These are phyloP conservation scores for Boletus reticulatus DNA, from an alignment of 768 basidiomycete genomes.

Conservation along the genomic window DNA sequence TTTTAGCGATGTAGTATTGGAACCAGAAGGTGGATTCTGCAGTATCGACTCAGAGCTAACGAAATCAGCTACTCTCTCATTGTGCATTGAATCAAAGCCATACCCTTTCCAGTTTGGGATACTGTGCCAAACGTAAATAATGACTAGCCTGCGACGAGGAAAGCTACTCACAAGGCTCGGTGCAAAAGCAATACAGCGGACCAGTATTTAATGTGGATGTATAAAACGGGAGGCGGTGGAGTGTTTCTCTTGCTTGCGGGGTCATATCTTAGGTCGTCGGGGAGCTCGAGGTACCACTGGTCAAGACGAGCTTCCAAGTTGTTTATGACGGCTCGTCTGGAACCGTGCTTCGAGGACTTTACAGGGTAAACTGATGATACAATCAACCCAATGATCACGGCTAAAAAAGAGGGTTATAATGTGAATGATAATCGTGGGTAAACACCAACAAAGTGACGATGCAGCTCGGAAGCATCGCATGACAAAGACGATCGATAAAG, in stretches of 20 bases:
- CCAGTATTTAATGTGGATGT: constrained; percentile 76
- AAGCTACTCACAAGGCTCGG: constrained; percentile 68
- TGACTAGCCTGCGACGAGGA: constrained; percentile 1
- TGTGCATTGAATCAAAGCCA: not conserved
- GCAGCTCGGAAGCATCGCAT: constrained; percentile 57
- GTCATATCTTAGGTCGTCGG: constrained; percentile 61
- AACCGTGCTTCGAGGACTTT: constrained; percentile 42
- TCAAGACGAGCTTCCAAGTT: constrained; percentile 66
- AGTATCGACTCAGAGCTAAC: constrained; percentile 43
- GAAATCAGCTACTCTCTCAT: not conserved
- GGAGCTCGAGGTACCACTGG: constrained; percentile 71
- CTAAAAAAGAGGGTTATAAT: constrained; percentile 35
- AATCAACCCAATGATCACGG: constrained; percentile 63
- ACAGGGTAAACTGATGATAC: constrained; percentile 72
- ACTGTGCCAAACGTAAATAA: constrained; percentile 34
- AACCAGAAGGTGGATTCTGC: constrained; percentile 38
- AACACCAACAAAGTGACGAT: constrained; percentile 54
- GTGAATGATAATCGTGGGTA: constrained; percentile 1
- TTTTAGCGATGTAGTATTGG: constrained; percentile 51
- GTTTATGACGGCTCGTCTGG: constrained; percentile 48
- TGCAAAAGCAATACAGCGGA: constrained; percentile 70
- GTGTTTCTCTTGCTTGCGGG: constrained; percentile 47
- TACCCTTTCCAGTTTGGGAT: constrained; percentile 75
- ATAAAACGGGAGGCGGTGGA: constrained; percentile 64
- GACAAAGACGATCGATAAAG: constrained; percentile 38